Conservation (phyloP, 768 basidiomycete genomes). For the Tephrocybe sp. region DNA sequence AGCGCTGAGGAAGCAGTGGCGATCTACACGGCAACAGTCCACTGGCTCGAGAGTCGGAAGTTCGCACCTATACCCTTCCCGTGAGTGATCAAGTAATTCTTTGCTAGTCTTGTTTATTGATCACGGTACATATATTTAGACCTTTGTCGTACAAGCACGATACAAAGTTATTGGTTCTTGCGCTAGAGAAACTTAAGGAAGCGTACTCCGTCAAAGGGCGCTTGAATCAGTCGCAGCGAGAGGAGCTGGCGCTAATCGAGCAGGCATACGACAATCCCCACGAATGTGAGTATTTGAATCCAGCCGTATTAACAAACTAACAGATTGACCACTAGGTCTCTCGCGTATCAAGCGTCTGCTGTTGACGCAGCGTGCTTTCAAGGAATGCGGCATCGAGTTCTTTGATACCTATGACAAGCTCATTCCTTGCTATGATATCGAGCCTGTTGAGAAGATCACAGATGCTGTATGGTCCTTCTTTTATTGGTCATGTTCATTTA, state of each 20-base stretch:
- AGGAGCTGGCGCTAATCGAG: slow-evolving; percentile 96
- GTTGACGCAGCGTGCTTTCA: slow-evolving; percentile 97
- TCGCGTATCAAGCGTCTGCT: slow-evolving; percentile 98
- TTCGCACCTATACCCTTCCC: slow-evolving; percentile 99
- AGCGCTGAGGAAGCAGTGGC: slow-evolving; percentile 98
- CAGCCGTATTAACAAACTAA: not conserved
- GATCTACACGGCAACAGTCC: slow-evolving; percentile 97
- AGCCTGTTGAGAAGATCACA: slow-evolving; percentile 99
- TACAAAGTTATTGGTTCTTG: slow-evolving; percentile 94
- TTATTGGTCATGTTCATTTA: not conserved
- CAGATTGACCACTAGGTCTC: slow-evolving; percentile 44
- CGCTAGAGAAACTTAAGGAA: slow-evolving; percentile 97
- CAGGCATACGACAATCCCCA: slow-evolving; percentile 99
- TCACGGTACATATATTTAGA: slow-evolving; percentile 28
- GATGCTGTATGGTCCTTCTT: slow-evolving; percentile 69
- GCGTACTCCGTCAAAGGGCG: slow-evolving; percentile 98
- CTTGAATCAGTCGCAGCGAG: slow-evolving; percentile 96
- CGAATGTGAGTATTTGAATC: slow-evolving; percentile 60
- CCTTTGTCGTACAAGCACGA: slow-evolving; percentile 99
- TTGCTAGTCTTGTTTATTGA: not conserved
- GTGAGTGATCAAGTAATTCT: slow-evolving; percentile 34
- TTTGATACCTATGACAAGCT: slow-evolving; percentile 98
- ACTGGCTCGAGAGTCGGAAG: slow-evolving; percentile 98
- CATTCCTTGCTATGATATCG: slow-evolving; percentile 98
- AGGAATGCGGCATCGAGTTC: slow-evolving; percentile 96